Conservation (phyloP, 371 early-diverging fungal genomes). For the Mucor mucedo region DNA sequence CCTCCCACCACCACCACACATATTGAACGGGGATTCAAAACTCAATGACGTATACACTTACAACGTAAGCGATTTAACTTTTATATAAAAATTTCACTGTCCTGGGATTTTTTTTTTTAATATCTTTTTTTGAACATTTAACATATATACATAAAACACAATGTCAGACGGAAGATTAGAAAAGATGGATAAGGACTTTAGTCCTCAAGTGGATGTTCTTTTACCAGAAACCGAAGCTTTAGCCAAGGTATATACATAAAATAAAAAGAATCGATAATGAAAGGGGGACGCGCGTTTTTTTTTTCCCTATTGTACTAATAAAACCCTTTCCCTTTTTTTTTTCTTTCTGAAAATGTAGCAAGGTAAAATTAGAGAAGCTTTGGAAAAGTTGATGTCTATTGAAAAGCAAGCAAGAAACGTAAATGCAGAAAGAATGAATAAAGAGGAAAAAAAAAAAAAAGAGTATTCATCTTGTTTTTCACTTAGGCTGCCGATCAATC, state of each 20-base stretch:
- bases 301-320: not conserved
- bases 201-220: conserved; percentile 77
- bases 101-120: not conserved
- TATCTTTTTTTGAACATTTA: no score
- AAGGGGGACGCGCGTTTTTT: not conserved
- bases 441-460: not conserved
- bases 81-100: not conserved
- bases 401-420: conserved; percentile 94
- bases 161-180: conserved; percentile 69
- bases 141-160: no score
- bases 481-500: conserved; percentile 80
- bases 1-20: no score
- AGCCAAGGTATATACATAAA: conserved; percentile 58
- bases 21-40: no score
- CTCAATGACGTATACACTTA: no score
- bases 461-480: not conserved
- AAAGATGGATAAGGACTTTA: conserved; percentile 94
- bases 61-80: no score
- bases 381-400: conserved; percentile 78
- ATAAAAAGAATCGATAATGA: not conserved
- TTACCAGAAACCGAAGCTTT: conserved; percentile 81
- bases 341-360: conserved; percentile 40
- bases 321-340: conserved; percentile 4
- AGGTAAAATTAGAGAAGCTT: conserved; percentile 77
- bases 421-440: conserved; percentile 20